Conservation (phyloP, 73 alveolate species). For the Uronychia binucleata region DNA sequence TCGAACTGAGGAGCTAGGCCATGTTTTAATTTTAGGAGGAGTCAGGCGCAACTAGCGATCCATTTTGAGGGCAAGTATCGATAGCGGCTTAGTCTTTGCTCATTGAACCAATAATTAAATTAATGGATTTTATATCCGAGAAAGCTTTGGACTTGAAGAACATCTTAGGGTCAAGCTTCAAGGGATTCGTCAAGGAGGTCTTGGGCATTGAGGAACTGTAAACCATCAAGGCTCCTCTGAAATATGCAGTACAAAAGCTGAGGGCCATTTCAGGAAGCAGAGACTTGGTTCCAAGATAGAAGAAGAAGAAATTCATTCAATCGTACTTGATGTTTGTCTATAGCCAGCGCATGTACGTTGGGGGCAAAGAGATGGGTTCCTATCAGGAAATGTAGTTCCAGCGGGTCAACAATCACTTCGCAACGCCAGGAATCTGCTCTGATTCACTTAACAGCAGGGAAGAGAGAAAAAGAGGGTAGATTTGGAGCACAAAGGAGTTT, state of each 20-base stretch:
- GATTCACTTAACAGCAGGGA: background rate
- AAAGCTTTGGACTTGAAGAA: background rate
- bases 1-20: too few species aligned
- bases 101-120: too few species aligned
- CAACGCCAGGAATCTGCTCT: background rate
- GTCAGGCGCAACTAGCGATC: too few species aligned
- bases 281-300: background rate
- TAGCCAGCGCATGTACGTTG: background rate
- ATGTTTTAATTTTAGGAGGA: too few species aligned
- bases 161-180: background rate
- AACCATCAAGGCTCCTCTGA: background rate
- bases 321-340: background rate
- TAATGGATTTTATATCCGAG: background rate
- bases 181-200: background rate
- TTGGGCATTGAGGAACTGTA: background rate
- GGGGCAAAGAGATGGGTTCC: background rate
- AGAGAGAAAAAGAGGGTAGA: background rate
- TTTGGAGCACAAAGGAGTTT: background rate
- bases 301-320: background rate
- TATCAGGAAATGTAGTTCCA: background rate
- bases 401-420: background rate
- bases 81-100: too few species aligned
- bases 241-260: background rate
- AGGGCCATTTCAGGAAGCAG: background rate
- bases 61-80: too few species aligned